A percentile compares a stretch with the other conserved stretches of the same genome.
Conservation (phyloP, 2,329 filamentous ascomycete species). For the Microdochium trichocladiopsis region DNA sequence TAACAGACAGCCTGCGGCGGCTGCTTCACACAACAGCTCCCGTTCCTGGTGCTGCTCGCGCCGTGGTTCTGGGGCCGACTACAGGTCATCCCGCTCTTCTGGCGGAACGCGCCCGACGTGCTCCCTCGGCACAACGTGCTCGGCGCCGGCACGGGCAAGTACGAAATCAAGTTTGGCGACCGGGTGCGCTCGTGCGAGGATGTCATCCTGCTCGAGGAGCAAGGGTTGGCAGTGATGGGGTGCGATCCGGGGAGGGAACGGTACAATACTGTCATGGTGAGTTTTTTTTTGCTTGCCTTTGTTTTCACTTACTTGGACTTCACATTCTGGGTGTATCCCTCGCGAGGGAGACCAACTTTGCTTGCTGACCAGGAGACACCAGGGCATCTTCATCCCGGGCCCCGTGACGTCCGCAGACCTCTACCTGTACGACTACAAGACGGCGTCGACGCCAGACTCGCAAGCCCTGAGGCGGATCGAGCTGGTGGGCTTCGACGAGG, state of each 20-base stretch:
- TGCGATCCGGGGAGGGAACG: constrained; percentile 31
- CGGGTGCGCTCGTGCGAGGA: constrained; percentile 32
- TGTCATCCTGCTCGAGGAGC: constrained; percentile 24
- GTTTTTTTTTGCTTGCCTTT: not conserved
- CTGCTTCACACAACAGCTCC: not conserved
- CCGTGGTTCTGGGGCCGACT: constrained; percentile 2
- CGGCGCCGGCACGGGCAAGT: constrained; percentile 4
- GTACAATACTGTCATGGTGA: constrained; percentile 33
- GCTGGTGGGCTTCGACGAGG: constrained; percentile 12
- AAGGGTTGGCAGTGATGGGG: constrained; percentile 25
- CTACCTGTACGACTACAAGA: constrained; percentile 29
- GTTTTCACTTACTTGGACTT: not conserved
- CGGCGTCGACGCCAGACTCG: constrained; percentile 8
- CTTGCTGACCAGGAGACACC: constrained; percentile 4
- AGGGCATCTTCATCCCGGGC: constrained; percentile 19
- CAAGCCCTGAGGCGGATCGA: constrained; percentile 14
- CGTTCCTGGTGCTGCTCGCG: not conserved
- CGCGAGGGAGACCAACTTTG: too few relatives aligned
- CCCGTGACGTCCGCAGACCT: constrained; percentile 19
- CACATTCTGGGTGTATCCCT: too few relatives aligned
- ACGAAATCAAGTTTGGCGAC: constrained; percentile 26
- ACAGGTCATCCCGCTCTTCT: constrained; percentile 7
- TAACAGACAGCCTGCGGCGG: too few relatives aligned
- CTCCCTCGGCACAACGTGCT: constrained; percentile 18
- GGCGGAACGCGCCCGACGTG: constrained; percentile 20